A percentile compares a stretch with the other conserved stretches of the same genome.
Conservation (phyloP, 257 asterid species). For the Salvia rosmarinus region DNA sequence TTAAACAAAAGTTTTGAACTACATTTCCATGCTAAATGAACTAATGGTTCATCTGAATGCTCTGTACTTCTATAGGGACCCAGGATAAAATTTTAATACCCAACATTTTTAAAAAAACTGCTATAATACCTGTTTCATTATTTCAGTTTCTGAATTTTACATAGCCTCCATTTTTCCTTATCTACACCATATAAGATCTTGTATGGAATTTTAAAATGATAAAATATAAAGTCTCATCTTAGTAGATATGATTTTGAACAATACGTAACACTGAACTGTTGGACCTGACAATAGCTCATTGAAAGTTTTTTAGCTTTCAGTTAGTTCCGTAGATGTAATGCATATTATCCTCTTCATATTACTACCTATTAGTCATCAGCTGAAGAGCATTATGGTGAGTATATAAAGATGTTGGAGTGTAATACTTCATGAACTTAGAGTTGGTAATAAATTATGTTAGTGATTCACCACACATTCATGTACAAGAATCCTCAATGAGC, state of each 20-base stretch:
- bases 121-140: background rate
- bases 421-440: background rate
- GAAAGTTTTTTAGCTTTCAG: constrained; percentile 3
- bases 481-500: background rate
- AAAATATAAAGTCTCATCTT: background rate
- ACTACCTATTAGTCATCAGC: constrained; percentile 2
- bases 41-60: background rate
- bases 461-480: background rate
- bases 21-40: background rate
- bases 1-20: background rate
- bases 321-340: background rate
- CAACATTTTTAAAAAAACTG: background rate
- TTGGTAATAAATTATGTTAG: background rate
- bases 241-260: constrained; percentile 1
- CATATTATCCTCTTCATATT: background rate
- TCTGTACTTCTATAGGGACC: background rate
- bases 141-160: background rate
- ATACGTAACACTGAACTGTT: too few relatives aligned
- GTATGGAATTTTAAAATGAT: background rate
- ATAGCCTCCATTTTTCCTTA: background rate
- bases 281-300: constrained; percentile 8
- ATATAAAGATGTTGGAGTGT: background rate
- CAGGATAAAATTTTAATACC: background rate
- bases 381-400: constrained; percentile 3
- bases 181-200: background rate